Base-by-base conservation (phyloP, 768 basidiomycete genomes). In the Hydnomerulius pinastri region DNA sequence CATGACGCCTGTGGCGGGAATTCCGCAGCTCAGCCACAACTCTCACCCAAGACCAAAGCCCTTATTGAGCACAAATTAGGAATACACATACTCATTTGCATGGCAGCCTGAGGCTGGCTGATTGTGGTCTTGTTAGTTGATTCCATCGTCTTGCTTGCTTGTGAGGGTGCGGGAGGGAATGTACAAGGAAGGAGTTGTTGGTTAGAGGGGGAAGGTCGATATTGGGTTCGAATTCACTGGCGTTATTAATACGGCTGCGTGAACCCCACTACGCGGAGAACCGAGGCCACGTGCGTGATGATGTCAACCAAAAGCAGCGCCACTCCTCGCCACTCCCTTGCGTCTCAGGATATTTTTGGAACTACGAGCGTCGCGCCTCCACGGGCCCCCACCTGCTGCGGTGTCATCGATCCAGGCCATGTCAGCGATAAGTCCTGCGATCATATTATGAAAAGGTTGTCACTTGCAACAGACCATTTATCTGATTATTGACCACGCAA, bases 71-170 rank as follows among this genome's bases (percentile, higher is more conserved):
- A 9, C 20, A 3, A n/a, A 7, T 1, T 13, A 24, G 13, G 20
- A 12, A 5, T 6, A 9, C 2, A 77, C 83, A 38, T 55, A 85
- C 86, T 79, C 86, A 87, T 86, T 64, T 80, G 71, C 27, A 79
- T 71, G 32, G 77, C 73, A 62, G 77, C 82, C 62, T 78, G 76
- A 20, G 85, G 85, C 70, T 87, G 85, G 61, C 71, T 65, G 21
- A 71, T 66, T 40, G 75, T 79, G 1, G 53, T 63, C 33, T 68
- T 68, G 48, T 58, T 58, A 24, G 68, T 58, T 23, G 68, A 41
- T 18, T 68, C 62, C 67, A 68, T 68, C 60, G 64, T 47, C 60
- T 55, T 15, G 36, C 42, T 50, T 68, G 36, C 58, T 60, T 57
- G 61, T 62, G 58, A 66, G 57, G 54, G 57, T 53, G 46, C 13